Conservation (phyloP, 2,329 filamentous ascomycete genomes). For the Coniochaeta hoffmannii region DNA sequence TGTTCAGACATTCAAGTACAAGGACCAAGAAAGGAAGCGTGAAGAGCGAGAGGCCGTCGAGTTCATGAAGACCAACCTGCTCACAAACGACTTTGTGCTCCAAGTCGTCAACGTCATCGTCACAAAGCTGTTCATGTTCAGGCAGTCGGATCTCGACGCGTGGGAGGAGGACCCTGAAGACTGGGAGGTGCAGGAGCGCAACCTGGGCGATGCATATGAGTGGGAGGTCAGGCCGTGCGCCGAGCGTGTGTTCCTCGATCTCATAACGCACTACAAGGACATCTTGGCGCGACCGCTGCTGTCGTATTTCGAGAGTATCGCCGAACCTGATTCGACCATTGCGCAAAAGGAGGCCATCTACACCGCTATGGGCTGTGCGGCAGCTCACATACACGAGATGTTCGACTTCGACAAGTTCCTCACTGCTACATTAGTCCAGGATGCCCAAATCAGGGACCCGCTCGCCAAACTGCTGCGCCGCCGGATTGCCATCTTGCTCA, state of each 20-base stretch:
- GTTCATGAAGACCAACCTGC: conserved; percentile 63
- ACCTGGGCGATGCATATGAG: conserved; percentile 78
- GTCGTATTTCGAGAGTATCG: conserved; percentile 72
- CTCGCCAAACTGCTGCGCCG: conserved; percentile 77
- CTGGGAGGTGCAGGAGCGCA: conserved; percentile 88
- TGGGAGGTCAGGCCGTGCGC: conserved; percentile 89
- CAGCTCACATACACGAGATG: conserved; percentile 62
- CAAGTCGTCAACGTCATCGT: conserved; percentile 81
- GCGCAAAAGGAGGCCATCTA: conserved; percentile 91
- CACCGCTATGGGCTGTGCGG: conserved; percentile 81
- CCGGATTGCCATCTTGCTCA: conserved; percentile 80
- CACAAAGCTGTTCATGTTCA: conserved; percentile 81
- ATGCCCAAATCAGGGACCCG: conserved; percentile 58
- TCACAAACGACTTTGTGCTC: conserved; percentile 69
- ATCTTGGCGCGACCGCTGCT: conserved; percentile 73
- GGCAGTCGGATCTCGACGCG: conserved; percentile 74
- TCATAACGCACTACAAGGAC: conserved; percentile 82
- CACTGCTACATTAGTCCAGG: conserved; percentile 63
- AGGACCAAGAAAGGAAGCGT: conserved; percentile 63
- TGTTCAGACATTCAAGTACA: conserved; percentile 75
- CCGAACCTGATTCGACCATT: conserved; percentile 58
- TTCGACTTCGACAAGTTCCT: conserved; percentile 84
- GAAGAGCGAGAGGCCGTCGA: conserved; percentile 66
- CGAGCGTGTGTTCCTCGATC: conserved; percentile 87
- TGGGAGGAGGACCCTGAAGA: conserved; percentile 95